Percentiles rank a stretch among this genome's conserved stretches.
Conservation (phyloP, 768 basidiomycete species). For the Thelephora ganbajun region DNA sequence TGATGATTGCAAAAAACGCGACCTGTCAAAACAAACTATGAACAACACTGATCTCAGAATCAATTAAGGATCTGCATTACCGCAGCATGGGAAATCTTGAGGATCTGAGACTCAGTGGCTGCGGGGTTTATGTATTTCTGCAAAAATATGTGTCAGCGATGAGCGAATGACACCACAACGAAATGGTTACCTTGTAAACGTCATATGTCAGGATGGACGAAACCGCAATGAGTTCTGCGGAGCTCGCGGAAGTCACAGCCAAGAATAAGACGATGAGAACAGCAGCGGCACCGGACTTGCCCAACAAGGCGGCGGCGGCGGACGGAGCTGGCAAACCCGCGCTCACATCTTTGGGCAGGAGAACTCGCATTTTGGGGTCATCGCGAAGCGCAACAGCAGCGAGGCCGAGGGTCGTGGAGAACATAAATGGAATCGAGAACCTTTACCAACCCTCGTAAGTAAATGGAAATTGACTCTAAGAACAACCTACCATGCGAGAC, state of each 20-base stretch:
- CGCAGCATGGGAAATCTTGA: constrained; percentile 55
- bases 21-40: constrained; percentile 28
- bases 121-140: constrained; percentile 70
- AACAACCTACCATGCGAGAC: constrained; percentile 61
- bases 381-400: constrained; percentile 71
- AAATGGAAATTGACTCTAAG: neutral
- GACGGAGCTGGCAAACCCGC: constrained; percentile 84
- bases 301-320: constrained; percentile 70
- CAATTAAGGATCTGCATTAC: constrained; percentile 19
- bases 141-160: neutral
- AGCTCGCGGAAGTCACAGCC: constrained; percentile 75
- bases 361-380: constrained; percentile 36
- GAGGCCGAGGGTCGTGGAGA: constrained; percentile 81
- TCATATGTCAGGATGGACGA: constrained; percentile 77
- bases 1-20: constrained; percentile 55
- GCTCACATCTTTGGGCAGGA: constrained; percentile 54
- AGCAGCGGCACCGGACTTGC: constrained; percentile 64
- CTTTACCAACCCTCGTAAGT: constrained; percentile 14
- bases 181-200: constrained; percentile 48
- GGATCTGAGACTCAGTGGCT: constrained; percentile 62
- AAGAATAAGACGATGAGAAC: constrained; percentile 75
- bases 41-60: neutral
- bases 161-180: neutral
- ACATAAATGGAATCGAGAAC: constrained; percentile 78
- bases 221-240: constrained; percentile 86